These are phyloP conservation scores for Leccinum variicolor DNA, from an alignment of 768 basidiomycete genomes.

Conservation along the genomic window DNA sequence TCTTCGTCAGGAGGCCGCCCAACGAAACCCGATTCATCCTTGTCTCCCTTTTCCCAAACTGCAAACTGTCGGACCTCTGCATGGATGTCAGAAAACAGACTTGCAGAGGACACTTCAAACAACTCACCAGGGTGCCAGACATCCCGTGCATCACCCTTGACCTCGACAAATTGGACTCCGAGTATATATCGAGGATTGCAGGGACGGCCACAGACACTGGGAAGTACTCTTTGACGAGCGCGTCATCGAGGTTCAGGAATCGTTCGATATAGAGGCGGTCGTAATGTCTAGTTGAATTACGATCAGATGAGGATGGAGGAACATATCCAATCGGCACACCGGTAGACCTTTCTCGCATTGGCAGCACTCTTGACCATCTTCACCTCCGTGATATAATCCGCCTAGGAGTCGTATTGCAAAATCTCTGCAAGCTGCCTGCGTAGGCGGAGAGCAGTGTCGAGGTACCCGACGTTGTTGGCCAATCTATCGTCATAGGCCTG, in stretches of 20 bases:
- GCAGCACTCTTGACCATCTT: no score
- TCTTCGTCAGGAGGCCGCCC: conserved; percentile 39
- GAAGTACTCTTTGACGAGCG: conserved; percentile 83
- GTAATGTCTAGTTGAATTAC: conserved; percentile 15
- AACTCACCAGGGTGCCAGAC: conserved; percentile 76
- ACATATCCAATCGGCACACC: conserved; percentile 33
- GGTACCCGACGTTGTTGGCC: no score
- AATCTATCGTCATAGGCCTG: no score
- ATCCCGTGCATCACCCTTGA: conserved; percentile 51
- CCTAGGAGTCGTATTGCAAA: no score
- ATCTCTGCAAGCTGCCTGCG: no score
- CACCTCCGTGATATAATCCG: no score
- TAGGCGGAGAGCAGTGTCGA: no score
- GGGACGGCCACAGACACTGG: conserved; percentile 79
- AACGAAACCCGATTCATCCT: conserved; percentile 64
- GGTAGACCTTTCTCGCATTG: conserved; percentile 27
- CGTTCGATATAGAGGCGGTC: conserved; percentile 49
- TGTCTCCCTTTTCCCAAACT: conserved; percentile 78
- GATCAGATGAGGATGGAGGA: not conserved
- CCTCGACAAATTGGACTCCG: conserved; percentile 60
- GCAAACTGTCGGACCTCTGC: conserved; percentile 76
- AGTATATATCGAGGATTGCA: conserved; percentile 77
- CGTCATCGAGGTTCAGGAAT: conserved; percentile 64
- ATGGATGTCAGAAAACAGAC: not conserved
- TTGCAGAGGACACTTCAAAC: not conserved